These are phyloP conservation scores for Dactylonectria estremocensis DNA, from an alignment of 2,329 filamentous ascomycete species.

Conservation along the genomic window DNA sequence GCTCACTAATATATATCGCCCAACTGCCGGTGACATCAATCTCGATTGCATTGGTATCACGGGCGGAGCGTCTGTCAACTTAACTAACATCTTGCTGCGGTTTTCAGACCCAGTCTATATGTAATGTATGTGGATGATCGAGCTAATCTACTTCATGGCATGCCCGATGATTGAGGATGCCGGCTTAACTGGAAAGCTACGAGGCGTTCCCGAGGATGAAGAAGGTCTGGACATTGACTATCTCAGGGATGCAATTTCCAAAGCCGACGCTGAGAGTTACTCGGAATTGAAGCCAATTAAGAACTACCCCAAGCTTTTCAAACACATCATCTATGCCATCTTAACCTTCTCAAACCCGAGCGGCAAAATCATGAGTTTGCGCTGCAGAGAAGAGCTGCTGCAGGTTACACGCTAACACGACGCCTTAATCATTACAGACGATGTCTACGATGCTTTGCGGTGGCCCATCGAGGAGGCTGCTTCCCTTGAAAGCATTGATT, in stretches of 20 bases:
- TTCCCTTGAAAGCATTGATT: not conserved
- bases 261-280: not conserved
- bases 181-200: constrained; percentile 70
- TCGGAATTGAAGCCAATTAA: not conserved
- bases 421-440: no score
- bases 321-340: no score
- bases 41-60: constrained; percentile 67
- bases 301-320: constrained; percentile 61
- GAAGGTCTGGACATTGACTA: no score
- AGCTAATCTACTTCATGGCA: constrained; percentile 76
- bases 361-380: no score
- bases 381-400: no score
- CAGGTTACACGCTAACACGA: no score
- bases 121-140: constrained; percentile 74
- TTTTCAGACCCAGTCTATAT: constrained; percentile 78
- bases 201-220: no score
- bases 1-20: constrained; percentile 6
- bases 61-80: constrained; percentile 76
- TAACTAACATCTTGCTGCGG: constrained; percentile 74
- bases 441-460: no score
- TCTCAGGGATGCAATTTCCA: no score
- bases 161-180: constrained; percentile 77
- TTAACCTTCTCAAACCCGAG: no score
- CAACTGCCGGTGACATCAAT: not conserved
- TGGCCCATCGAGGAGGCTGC: constrained; percentile 59